A percentile compares a stretch with the other conserved stretches of the same genome.
Conservation (phyloP, 768 basidiomycete species). For the Amanita jacksonii region DNA sequence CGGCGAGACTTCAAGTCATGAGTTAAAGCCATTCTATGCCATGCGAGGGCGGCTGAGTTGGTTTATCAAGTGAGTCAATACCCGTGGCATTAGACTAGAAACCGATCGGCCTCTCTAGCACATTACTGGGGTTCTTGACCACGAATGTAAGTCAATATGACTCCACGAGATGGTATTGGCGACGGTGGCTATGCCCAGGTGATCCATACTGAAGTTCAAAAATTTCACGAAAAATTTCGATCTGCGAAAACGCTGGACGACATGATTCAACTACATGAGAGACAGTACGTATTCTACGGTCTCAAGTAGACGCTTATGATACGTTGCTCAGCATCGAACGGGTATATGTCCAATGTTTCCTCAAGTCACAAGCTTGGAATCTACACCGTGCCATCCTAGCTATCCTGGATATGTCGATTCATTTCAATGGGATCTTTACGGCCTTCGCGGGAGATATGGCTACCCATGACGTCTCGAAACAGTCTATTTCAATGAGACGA, state of each 20-base stretch:
- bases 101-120: conserved; percentile 25
- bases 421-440: conserved; percentile 57
- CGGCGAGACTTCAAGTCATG: conserved; percentile 33
- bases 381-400: conserved; percentile 58
- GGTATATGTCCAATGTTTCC: conserved; percentile 52
- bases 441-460: conserved; percentile 50
- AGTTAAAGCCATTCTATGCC: conserved; percentile 65
- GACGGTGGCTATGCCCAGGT: conserved; percentile 34
- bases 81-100: not conserved
- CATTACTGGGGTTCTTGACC: conserved; percentile 59
- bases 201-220: conserved; percentile 49
- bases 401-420: conserved; percentile 64
- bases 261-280: conserved; percentile 58
- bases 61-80: conserved; percentile 71
- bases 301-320: not conserved
- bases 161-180: not conserved
- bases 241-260: conserved; percentile 62
- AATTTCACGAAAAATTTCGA: conserved; percentile 48
- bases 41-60: conserved; percentile 71
- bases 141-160: conserved; percentile 44
- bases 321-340: conserved; percentile 40
- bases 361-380: conserved; percentile 46
- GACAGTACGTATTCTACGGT: conserved; percentile 42
- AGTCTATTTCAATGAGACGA: conserved; percentile 40
- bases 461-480: conserved; percentile 47